phyloP scores from a whole-genome alignment of 768 basidiomycete species.

The Naematelia aurantialba region DNA sequence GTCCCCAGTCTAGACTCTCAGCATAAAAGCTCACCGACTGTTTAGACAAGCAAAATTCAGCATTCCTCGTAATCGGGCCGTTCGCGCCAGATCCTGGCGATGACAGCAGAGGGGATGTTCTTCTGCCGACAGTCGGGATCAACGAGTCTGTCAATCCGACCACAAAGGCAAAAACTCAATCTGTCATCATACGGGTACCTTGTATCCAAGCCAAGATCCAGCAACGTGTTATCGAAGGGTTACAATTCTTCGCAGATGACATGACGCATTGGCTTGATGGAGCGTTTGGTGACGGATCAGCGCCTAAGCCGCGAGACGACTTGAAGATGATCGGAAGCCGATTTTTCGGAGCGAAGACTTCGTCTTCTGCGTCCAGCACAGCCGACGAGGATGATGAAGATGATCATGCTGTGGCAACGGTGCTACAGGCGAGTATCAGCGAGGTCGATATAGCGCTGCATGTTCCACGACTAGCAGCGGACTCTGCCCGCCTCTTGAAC shows the following conservation, averaged over 20 bases:
- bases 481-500: constrained; percentile 30
- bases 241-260: constrained; percentile 89
- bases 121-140: constrained; percentile 31
- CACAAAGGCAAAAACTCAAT: constrained; percentile 10
- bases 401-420: constrained; percentile 10
- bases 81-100: constrained; percentile 35
- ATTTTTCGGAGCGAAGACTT: constrained; percentile 53
- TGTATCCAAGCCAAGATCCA: constrained; percentile 54
- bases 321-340: constrained; percentile 71
- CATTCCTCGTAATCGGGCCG: constrained; percentile 44
- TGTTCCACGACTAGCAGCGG: constrained; percentile 54
- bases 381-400: constrained; percentile 33
- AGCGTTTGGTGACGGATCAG: constrained; percentile 43
- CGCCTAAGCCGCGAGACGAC: constrained; percentile 54
- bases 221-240: constrained; percentile 66
- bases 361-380: constrained; percentile 32
- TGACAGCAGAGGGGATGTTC: constrained; percentile 11
- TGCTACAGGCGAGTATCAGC: constrained; percentile 22
- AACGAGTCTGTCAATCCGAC: constrained; percentile 5
- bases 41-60: constrained; percentile 32
- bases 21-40: neutral
- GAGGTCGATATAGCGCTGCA: constrained; percentile 55
- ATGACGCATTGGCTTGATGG: constrained; percentile 66
- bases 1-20: constrained; percentile 5
- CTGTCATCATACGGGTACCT: constrained; percentile 55